Base-by-base conservation (phyloP, 2,329 filamentous ascomycete genomes). In the Nemania diffusa region DNA sequence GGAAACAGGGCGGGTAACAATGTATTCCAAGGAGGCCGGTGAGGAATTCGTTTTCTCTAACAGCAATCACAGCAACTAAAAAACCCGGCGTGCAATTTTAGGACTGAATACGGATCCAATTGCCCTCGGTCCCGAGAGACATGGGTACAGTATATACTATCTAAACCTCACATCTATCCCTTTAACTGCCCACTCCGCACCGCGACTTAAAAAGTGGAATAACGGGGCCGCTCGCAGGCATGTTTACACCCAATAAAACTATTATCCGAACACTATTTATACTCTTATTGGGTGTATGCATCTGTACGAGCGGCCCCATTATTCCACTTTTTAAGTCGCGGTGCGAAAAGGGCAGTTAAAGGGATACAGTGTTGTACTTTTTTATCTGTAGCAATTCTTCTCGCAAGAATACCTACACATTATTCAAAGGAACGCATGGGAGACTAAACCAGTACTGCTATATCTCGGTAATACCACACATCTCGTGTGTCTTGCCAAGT, bases 91-190 rank as follows among this genome's bases (percentile, higher is more conserved):
- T 26, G 37, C 46, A 20, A 48, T 34, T n/a, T 32, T 50, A 27
- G 55, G n/a, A n/a, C n/a, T n/a, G n/a, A n/a, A n/a, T 40, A 58
- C 61, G 42, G 46, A 20, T 37, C n/a, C 22, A 17, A 56, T 48
- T 40, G 24, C 40, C 50, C 50, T 65, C 62, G 57, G 62, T 42
- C 48, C 62, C 56, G 62, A 60, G 27, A n/a, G 37, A 37, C 27
- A 53, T 48, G 52, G 53, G 22, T 40, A 40, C 37, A 40, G 37
- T 40, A 17, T 40, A 40, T 40, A 9, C 17, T 15, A 13, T 40
- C 15, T 40, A 17, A 13, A 40, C 8, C 11, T 15, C 11, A 13
- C 2, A 15, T 17, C 17, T 5, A 17, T 40, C n/a, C n/a, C n/a
- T n/a, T n/a, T n/a, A n/a, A n/a, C n/a, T n/a, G n/a, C n/a, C n/a